A percentile compares a stretch with the other conserved stretches of the same genome.
Conservation (phyloP, 148 eudicot genomes). For the Rhododendron molle region DNA sequence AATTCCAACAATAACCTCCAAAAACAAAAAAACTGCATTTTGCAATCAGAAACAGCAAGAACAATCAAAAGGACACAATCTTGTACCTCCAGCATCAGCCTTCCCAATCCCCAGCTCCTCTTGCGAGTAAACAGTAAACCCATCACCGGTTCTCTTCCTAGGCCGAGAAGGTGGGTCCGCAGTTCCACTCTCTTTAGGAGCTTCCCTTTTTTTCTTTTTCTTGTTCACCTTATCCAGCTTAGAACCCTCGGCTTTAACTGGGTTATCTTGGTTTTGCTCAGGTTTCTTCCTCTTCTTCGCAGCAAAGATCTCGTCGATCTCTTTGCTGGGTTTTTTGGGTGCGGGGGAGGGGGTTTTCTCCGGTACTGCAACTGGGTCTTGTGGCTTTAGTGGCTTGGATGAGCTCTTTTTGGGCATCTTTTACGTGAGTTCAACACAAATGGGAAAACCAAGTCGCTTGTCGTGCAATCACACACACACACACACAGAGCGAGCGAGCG, state of each 20-base stretch:
- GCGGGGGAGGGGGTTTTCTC: slow-evolving; percentile 20
- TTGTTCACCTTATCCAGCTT: slow-evolving; percentile 17
- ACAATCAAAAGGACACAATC: slow-evolving; percentile 78
- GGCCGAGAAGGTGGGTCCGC: slow-evolving; percentile 21
- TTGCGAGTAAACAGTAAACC: slow-evolving; percentile 47
- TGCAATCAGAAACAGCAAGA: slow-evolving; percentile 62
- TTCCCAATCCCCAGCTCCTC: slow-evolving; percentile 66
- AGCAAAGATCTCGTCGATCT: slow-evolving; percentile 62
- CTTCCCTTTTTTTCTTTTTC: slow-evolving; percentile 14
- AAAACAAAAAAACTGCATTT: neutral
- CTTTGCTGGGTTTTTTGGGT: slow-evolving; percentile 21
- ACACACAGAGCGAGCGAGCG: too few relatives aligned
- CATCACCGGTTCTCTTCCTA: slow-evolving; percentile 62
- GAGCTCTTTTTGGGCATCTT: slow-evolving; percentile 33
- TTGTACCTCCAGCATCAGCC: slow-evolving; percentile 62
- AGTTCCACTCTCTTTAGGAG: slow-evolving; percentile 14
- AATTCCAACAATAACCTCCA: neutral
- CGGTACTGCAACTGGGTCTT: slow-evolving; percentile 17
- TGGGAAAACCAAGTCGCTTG: neutral
- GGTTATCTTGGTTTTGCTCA: neutral
- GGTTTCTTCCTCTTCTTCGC: neutral
- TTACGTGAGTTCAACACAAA: neutral
- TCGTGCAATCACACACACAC: neutral
- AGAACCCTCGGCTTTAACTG: slow-evolving; percentile 2
- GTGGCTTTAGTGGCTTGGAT: slow-evolving; percentile 20